Evolutionary conservation across 805 yeast genomes (phyloP).

Genomic region (Myxozyma vanderwaltii): DNA sequence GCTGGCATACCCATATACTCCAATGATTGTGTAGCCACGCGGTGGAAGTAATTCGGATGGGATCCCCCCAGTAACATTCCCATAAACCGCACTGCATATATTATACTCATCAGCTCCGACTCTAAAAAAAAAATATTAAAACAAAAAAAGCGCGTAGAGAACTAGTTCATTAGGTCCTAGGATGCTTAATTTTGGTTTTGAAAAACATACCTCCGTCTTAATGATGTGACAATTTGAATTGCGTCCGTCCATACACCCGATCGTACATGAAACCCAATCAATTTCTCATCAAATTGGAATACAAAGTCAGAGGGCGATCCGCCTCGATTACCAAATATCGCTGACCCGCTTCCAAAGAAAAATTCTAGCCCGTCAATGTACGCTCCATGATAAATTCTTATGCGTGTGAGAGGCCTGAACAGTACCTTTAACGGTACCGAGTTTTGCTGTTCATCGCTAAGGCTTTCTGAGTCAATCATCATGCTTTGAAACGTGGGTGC

Average conservation of each 20-base stretch:
- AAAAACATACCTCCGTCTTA: slow-evolving; percentile 28
- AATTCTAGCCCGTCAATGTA: slow-evolving; percentile 84
- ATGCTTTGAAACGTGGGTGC: slow-evolving; percentile 30
- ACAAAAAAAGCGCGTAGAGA: no score
- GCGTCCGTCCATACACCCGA: slow-evolving; percentile 92
- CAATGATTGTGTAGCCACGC: slow-evolving; percentile 59
- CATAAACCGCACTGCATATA: slow-evolving; percentile 53
- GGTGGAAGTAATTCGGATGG: slow-evolving; percentile 65
- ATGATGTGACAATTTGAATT: slow-evolving; percentile 63
- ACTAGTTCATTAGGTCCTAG: no score
- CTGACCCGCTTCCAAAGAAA: slow-evolving; percentile 39
- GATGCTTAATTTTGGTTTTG: no score
- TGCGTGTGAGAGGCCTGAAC: slow-evolving; percentile 45
- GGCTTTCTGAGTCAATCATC: neutral
- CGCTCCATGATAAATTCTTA: slow-evolving; percentile 70
- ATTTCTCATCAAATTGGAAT: slow-evolving; percentile 58
- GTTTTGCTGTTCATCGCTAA: neutral
- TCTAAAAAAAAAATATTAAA: no score
- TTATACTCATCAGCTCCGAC: neutral
- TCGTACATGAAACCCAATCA: slow-evolving; percentile 64
- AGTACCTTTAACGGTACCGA: slow-evolving; percentile 17
- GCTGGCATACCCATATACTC: slow-evolving; percentile 69
- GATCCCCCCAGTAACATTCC: slow-evolving; percentile 71
- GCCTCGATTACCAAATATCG: slow-evolving; percentile 45
- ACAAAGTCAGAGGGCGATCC: slow-evolving; percentile 54